Conservation (phyloP, 2,329 filamentous ascomycete genomes). For the Juglanconis sp. region DNA sequence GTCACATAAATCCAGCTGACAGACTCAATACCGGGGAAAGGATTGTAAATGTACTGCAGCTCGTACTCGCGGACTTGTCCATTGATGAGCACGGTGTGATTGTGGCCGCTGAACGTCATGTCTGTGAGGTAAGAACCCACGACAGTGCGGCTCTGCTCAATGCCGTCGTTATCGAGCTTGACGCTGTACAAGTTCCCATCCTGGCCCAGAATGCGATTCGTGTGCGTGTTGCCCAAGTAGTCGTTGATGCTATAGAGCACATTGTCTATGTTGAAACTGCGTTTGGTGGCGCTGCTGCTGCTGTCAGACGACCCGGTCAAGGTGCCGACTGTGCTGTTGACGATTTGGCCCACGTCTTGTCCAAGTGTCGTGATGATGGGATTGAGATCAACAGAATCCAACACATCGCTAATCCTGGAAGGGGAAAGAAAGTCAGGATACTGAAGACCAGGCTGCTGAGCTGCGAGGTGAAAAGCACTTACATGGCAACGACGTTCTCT, state of each 20-base stretch:
- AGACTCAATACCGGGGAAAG: constrained; percentile 45
- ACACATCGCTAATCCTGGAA: constrained; percentile 46
- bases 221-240: constrained; percentile 53
- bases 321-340: constrained; percentile 36
- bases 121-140: constrained; percentile 49
- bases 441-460: too few relatives aligned
- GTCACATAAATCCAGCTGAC: constrained; percentile 48
- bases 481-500: constrained; percentile 57
- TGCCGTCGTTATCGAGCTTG: constrained; percentile 51
- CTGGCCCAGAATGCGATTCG: constrained; percentile 54
- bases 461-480: not conserved
- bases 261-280: constrained; percentile 24
- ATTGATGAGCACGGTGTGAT: constrained; percentile 42
- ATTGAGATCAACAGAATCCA: constrained; percentile 58
- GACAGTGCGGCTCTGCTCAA: constrained; percentile 37
- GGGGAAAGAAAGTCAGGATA: not conserved
- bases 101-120: constrained; percentile 55
- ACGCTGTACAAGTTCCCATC: constrained; percentile 53
- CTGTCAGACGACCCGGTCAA: constrained; percentile 21
- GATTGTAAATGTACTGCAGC: constrained; percentile 51
- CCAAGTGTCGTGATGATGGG: constrained; percentile 56
- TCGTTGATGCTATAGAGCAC: constrained; percentile 57
- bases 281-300: constrained; percentile 12
- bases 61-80: constrained; percentile 44
- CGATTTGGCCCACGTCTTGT: constrained; percentile 43